Base-by-base conservation (phyloP, 2,329 filamentous ascomycete genomes). In the Aspergillus ruber region DNA sequence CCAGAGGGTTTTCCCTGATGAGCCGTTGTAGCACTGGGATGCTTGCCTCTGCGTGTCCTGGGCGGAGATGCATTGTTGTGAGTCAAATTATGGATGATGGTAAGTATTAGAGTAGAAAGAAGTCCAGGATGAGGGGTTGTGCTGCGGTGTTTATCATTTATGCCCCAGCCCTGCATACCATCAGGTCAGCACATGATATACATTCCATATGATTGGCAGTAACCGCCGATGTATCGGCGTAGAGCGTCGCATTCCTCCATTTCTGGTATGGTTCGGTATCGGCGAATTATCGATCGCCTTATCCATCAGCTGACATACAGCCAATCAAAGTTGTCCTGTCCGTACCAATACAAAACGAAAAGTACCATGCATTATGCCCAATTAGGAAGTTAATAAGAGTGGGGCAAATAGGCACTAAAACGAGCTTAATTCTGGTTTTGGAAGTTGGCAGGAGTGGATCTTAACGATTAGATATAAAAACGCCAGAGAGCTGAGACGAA, bases 1-100 rank as follows among this genome's bases (percentile, higher is more conserved):
- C 83, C 0, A 86, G 70, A 0, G 82, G 80, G 56, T 84, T 79
- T 12, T 78, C 72, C 17, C 71, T 72, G 56, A 86, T 80, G 44
- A 86, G 70, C 46, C 76, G 64, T 29, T 75, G 75, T 18, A 86
- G 73, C 2, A 67, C 65, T 0, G 69, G 64, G 46, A 80, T 67
- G 47, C 70, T 62, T 6, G 65, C 55, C 53, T 85, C 82, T 8
- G 72, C 76, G 61, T 83, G 80, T 13, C 62, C 71, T 9, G 63
- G 63, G 17, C 72, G 76, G 52, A 85, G 74, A 65, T 84, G 79
- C 82, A 85, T 85, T 23, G 18, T 55, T 18, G 7, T 20, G 17
- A 12, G 17, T 21, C n/a, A 18, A 17, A 9, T 7, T 9, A 4
- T 36, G 33, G 36, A 35, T 29, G 25, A 12, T 29, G 3, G 25